phyloP scores from a whole-genome alignment of 768 basidiomycete genomes.

The Tulasnella sp. region DNA sequence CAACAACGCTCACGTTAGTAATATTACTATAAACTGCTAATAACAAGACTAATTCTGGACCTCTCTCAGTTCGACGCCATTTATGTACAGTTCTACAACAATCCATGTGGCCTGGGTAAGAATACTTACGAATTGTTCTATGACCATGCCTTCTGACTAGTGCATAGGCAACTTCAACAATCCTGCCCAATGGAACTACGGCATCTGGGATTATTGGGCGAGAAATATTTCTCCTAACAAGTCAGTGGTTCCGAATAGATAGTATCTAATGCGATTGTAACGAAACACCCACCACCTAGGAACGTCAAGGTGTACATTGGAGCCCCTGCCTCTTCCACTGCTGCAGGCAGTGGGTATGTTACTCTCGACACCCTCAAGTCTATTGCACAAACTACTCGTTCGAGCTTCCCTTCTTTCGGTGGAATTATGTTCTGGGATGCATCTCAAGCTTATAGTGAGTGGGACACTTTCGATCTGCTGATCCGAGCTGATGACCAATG shows the following conservation, averaged over 20 bases:
- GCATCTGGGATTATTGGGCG: constrained; percentile 50
- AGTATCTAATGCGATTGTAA: not conserved
- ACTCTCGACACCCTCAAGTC: not conserved
- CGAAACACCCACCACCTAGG: too few species aligned
- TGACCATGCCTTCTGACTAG: not conserved
- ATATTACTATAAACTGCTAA: too few species aligned
- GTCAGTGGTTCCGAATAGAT: not conserved
- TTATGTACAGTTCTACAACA: constrained; percentile 56
- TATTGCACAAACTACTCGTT: constrained; percentile 7
- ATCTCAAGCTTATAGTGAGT: constrained; percentile 13
- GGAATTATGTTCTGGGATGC: constrained; percentile 18
- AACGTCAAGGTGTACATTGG: constrained; percentile 56
- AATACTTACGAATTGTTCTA: too few species aligned
- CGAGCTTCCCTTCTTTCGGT: constrained; percentile 16
- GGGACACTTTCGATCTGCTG: not conserved
- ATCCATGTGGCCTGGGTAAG: constrained; percentile 47
- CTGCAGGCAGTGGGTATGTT: constrained; percentile 45
- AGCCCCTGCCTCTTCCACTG: constrained; percentile 43
- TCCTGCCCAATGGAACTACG: constrained; percentile 15
- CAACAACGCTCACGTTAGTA: constrained; percentile 42
- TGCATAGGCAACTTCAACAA: not conserved
- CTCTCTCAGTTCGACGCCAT: constrained; percentile 61
- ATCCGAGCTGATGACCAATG: not conserved
- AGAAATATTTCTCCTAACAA: constrained; percentile 40
- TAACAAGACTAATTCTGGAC: too few species aligned